Conservation (phyloP, 108 stramenopile species). For the Cyclotella baltica region DNA sequence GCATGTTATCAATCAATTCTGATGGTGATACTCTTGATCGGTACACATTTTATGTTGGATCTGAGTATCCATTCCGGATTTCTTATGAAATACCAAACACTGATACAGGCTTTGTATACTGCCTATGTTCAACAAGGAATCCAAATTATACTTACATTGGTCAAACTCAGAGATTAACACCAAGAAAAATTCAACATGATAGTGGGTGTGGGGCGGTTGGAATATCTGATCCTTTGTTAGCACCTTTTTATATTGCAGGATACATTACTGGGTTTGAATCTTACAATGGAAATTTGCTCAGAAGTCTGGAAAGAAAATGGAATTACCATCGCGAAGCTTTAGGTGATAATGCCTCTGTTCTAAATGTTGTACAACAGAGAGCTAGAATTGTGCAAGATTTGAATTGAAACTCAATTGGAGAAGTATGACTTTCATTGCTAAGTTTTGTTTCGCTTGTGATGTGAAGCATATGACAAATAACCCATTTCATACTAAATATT, state of each 20-base stretch:
- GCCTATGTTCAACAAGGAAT: background rate
- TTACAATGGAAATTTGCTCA: background rate
- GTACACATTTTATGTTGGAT: background rate
- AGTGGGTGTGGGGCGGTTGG: background rate
- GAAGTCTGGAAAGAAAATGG: background rate
- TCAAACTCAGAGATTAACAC: background rate
- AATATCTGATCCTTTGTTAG: background rate
- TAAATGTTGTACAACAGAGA: too few relatives aligned
- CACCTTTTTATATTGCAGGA: background rate
- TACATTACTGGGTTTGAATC: background rate
- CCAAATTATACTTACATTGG: background rate
- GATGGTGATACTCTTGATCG: background rate
- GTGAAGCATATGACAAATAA: too few relatives aligned
- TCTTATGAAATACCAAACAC: background rate
- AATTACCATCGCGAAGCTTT: background rate
- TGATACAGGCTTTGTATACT: background rate
- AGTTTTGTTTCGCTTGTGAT: too few relatives aligned
- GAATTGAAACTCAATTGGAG: too few relatives aligned
- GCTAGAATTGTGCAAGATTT: too few relatives aligned
- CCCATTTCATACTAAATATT: too few relatives aligned
- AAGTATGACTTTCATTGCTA: too few relatives aligned
- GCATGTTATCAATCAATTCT: background rate
- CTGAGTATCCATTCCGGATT: background rate
- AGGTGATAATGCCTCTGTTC: background rate
- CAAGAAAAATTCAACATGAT: background rate